phyloP scores from a whole-genome alignment of 345 rosid genomes.

The Schrenkiella parvula region DNA sequence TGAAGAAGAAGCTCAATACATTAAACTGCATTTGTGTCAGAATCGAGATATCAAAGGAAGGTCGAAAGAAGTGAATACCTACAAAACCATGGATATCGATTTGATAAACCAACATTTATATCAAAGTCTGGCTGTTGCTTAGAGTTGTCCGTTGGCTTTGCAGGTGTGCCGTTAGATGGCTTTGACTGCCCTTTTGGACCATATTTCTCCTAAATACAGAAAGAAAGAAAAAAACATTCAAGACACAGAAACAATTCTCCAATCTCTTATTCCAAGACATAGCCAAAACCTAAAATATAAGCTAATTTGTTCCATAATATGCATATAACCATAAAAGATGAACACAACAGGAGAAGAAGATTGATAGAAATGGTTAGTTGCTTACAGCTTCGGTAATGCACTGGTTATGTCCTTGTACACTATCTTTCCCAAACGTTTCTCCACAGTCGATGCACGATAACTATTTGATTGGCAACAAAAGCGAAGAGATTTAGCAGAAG shows the following conservation, averaged over 20 bases:
- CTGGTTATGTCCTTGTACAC: conserved; percentile 80
- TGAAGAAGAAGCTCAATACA: background rate
- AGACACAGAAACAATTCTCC: background rate
- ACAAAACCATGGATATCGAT: conserved; percentile 93
- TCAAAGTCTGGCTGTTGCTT: conserved; percentile 70
- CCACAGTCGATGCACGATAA: conserved; percentile 95
- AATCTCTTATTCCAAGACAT: background rate
- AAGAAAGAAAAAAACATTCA: background rate
- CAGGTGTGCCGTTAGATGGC: conserved; percentile 48
- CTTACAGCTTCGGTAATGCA: conserved; percentile 87
- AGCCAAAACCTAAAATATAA: background rate
- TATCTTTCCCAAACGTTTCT: conserved; percentile 63
- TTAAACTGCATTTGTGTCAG: background rate
- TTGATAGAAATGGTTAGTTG: background rate
- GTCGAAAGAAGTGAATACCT: conserved; percentile 46
- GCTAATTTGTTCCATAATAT: background rate
- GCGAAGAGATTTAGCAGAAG: background rate
- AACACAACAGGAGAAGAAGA: background rate
- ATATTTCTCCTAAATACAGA: conserved; percentile 66
- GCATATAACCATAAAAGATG: background rate
- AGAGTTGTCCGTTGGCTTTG: conserved; percentile 48
- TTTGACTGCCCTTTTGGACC: conserved; percentile 82
- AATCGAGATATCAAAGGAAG: background rate
- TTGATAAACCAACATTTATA: conserved; percentile 65
- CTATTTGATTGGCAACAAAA: conserved; percentile 29